Evolutionary conservation across 306 rosid genomes (phyloP), one percentile per base, ranked within the genome.

Genomic region (Quercus cerris): DNA sequence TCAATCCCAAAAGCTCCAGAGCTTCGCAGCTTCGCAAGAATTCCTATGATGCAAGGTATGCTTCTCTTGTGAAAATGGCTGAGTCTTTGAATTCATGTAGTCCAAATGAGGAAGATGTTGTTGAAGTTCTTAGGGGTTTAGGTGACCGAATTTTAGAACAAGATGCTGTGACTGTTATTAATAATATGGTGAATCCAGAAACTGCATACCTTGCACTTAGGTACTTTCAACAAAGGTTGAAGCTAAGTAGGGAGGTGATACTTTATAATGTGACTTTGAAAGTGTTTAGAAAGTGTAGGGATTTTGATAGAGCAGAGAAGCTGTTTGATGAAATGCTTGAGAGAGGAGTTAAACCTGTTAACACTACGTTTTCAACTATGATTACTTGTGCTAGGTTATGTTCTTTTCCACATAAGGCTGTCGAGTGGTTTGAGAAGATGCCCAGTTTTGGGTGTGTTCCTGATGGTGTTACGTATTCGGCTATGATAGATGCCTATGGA

Each of bases 381-480:
- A 90, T 94, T 82, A 87, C 81, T 55, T 94, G 94, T 83, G 92
- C 94, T 84, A 84, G 89, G 80, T 14, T 84, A 75, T 82, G 85
- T 61, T 77, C 69, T 25, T 62, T 86, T 78, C 91, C 91, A 1
- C 74, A 76, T 63, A 91, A 83, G 85, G 97, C 95, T 70, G 95
- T 94, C 38, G 88, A 90, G 81, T 94, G 81, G 94, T 94, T 93
- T 88, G 97, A 91, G 82, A 92, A 81, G 87, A 94, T 91, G 97
- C 80, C 85, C 14, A 80, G 74, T 79, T 92, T 83, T 52, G 87
- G 84, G 28, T 87, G 91, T 80, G 89, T 80, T 75, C 97, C 91
- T 0, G 92, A 91, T 82, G 86, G 83, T 46, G 87, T 84, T 55
- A 73, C 94, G 7, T 91, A 70, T 70, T 87, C 93, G 14, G 81